Evolutionary conservation across 148 eudicot genomes (phyloP).

Genomic region (Cornus suecica): DNA sequence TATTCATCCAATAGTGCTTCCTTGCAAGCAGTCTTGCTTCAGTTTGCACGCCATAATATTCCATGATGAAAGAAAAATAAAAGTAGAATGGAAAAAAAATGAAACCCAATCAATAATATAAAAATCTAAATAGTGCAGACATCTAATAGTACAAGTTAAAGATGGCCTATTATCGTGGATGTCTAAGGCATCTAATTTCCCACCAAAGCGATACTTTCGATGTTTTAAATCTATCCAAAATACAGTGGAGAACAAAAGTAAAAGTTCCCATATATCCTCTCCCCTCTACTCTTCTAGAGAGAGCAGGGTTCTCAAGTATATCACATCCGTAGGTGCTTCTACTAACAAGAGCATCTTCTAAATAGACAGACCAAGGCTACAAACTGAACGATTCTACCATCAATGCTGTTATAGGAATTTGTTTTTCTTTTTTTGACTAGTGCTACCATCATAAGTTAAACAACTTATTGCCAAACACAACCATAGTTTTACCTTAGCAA

Average conservation of each 20-base stretch:
- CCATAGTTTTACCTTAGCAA: slow-evolving; percentile 58
- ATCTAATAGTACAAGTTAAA: background rate
- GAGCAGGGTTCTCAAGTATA: background rate
- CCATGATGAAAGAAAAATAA: background rate
- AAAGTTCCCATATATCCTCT: background rate
- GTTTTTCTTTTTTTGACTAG: no score
- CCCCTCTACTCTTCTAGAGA: background rate
- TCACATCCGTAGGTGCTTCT: background rate
- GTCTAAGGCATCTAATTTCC: background rate
- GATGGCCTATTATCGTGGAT: background rate
- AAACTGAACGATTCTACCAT: background rate
- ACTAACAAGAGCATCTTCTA: background rate
- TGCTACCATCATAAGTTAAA: no score
- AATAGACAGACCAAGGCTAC: background rate
- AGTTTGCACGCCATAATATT: slow-evolving; percentile 1
- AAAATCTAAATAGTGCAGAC: background rate
- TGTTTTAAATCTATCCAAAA: background rate
- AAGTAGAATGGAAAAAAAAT: background rate
- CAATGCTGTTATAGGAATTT: background rate
- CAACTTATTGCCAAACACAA: no score
- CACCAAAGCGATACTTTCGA: no score
- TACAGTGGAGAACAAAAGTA: no score
- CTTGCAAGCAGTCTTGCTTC: slow-evolving; percentile 47
- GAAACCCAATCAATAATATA: background rate
- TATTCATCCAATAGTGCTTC: slow-evolving; percentile 89